Conservation (phyloP, 176 grass and related monocot species). For the Ampelocalamus luodianensis region DNA sequence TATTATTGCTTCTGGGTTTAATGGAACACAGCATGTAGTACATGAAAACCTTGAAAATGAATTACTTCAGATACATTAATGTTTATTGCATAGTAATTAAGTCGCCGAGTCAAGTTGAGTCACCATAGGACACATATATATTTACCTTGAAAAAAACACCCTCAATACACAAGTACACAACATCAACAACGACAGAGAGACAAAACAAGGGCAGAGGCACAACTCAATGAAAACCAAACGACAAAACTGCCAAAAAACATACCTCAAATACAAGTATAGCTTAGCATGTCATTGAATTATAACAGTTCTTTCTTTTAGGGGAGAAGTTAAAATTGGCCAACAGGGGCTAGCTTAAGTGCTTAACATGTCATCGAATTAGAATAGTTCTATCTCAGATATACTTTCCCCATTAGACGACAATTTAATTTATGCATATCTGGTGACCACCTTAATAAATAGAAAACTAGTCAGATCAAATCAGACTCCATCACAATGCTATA, state of each 20-base stretch:
- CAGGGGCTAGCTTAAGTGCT: neutral
- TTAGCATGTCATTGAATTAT: neutral
- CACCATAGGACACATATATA: neutral
- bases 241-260: neutral
- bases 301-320: neutral
- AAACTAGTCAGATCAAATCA: conserved; percentile 31
- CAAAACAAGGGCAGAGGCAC: neutral
- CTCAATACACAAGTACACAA: neutral
- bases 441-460: neutral
- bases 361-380: neutral
- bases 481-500: neutral
- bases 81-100: neutral
- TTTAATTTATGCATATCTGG: neutral
- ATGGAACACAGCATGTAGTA: conserved; percentile 4
- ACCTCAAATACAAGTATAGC: neutral
- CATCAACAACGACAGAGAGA: neutral
- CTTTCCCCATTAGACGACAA: neutral
- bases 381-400: conserved; percentile 5
- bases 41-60: neutral
- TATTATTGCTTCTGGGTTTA: neutral
- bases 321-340: neutral
- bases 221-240: neutral
- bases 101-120: neutral
- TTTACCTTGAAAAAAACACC: neutral
- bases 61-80: neutral